Conservation (phyloP, 164 flowering plant species). For the Protea cynaroides region DNA sequence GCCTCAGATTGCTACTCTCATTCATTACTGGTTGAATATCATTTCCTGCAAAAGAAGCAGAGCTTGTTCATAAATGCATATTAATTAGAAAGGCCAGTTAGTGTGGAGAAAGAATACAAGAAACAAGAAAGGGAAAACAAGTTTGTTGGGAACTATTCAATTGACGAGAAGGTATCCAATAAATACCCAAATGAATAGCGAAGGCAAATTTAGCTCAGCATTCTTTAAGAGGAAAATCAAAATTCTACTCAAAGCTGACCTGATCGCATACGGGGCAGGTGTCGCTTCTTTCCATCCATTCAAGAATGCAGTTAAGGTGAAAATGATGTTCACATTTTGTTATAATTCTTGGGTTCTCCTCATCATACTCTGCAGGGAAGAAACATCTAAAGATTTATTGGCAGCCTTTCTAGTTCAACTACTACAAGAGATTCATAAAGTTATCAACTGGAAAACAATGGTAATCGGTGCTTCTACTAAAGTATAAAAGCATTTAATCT, state of each 20-base stretch:
- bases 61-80: not conserved
- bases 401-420: constrained; percentile 3
- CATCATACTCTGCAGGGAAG: constrained; percentile 11
- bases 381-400: not conserved
- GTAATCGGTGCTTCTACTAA: not conserved
- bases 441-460: not conserved
- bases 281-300: constrained; percentile 63
- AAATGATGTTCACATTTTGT: constrained; percentile 59
- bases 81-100: not conserved
- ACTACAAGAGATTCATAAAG: not conserved
- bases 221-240: not conserved
- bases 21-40: constrained; percentile 19
- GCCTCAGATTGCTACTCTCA: too few relatives aligned
- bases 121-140: too few relatives aligned
- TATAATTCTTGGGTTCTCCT: constrained; percentile 6
- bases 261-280: constrained; percentile 6
- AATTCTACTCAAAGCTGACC: constrained; percentile 9
- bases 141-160: too few relatives aligned
- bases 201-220: too few relatives aligned
- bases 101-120: too few relatives aligned
- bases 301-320: constrained; percentile 64
- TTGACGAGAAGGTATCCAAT: too few relatives aligned
- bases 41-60: constrained; percentile 30
- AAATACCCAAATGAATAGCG: too few relatives aligned
- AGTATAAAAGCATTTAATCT: not conserved